Evolutionary conservation across 2,329 filamentous ascomycete genomes (phyloP).

Genomic region (Sclerotinia minor): DNA sequence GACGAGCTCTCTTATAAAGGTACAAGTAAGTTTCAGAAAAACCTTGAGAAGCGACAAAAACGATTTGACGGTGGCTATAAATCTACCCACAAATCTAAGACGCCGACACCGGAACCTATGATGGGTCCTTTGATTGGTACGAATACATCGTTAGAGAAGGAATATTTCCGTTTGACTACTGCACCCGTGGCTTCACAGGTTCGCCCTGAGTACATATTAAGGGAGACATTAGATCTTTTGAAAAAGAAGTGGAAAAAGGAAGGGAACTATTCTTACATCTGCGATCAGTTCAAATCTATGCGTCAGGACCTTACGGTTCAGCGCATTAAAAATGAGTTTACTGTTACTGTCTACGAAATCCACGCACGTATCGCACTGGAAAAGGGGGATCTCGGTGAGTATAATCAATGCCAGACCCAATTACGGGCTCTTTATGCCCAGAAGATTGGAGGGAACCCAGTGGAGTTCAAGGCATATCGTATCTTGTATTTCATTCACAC

Average conservation of each 20-base stretch:
- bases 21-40: slow-evolving; percentile 86
- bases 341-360: slow-evolving; percentile 93
- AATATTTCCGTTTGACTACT: slow-evolving; percentile 88
- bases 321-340: slow-evolving; percentile 95
- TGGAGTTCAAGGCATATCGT: slow-evolving; percentile 98
- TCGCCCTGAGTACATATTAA: slow-evolving; percentile 76
- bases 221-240: slow-evolving; percentile 81
- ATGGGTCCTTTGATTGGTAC: slow-evolving; percentile 80
- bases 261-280: slow-evolving; percentile 94
- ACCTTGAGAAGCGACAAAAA: slow-evolving; percentile 83
- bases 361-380: slow-evolving; percentile 97
- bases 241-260: slow-evolving; percentile 95
- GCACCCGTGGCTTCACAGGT: slow-evolving; percentile 87
- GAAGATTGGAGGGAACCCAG: slow-evolving; percentile 82
- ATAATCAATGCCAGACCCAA: slow-evolving; percentile 99
- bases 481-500: slow-evolving; percentile 99
- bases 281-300: slow-evolving; percentile 98
- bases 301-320: slow-evolving; percentile 98
- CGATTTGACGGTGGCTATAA: slow-evolving; percentile 75
- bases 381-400: slow-evolving; percentile 99
- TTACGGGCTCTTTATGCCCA: slow-evolving; percentile 86
- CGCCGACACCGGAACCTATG: slow-evolving; percentile 57
- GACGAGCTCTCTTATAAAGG: slow-evolving; percentile 50
- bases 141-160: slow-evolving; percentile 83
- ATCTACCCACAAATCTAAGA: slow-evolving; percentile 49